Base-by-base conservation (phyloP, 352 stramenopile genomes). In the Pythium brachiatum region DNA sequence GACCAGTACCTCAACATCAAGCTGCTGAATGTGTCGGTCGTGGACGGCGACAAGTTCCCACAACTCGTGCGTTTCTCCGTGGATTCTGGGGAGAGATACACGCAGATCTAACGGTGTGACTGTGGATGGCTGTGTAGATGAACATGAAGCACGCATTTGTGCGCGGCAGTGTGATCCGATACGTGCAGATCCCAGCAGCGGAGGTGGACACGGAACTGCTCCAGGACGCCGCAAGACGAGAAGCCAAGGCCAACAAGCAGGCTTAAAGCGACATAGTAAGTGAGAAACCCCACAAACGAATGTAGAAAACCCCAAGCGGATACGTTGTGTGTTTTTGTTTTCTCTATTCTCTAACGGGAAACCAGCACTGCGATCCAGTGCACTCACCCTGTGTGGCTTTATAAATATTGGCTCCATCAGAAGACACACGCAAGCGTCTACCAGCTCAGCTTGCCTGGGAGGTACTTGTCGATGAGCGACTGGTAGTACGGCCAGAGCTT, bases 1-100 rank as follows among this genome's bases (percentile, higher is more conserved):
- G 97, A 99, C 76, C 97, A 99, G 81, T 99, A 99, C 78, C 84
- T 99, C 20, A 99, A 99, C 76, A 96, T 99, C 44, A 99, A 99
- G 76, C 81, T 99, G 20, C 83, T 91, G 51, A 94, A 98, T 57
- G 94, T 99, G 12, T 87, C 93, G 53, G 94, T 99, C 18, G 95
- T 99, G 15, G 95, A 99, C 57, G 80, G 86, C 32, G 89, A 98
- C 50, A 96, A 96, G 72, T 99, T 98, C 81, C 97, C 97, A 46
- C 97, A 99, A 74, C 72, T 99, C 69, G 88, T 97, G 68, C n/a
- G n/a, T n/a, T n/a, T n/a, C n/a, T n/a, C n/a, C n/a, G n/a, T n/a
- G n/a, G n/a, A n/a, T n/a, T n/a, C n/a, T n/a, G n/a, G n/a, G n/a
- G n/a, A n/a, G n/a, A n/a, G n/a, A n/a, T n/a, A n/a, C n/a, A n/a